These are phyloP conservation scores for Dalbergia cochinchinensis DNA, from an alignment of 306 rosid species.

Conservation along the genomic window DNA sequence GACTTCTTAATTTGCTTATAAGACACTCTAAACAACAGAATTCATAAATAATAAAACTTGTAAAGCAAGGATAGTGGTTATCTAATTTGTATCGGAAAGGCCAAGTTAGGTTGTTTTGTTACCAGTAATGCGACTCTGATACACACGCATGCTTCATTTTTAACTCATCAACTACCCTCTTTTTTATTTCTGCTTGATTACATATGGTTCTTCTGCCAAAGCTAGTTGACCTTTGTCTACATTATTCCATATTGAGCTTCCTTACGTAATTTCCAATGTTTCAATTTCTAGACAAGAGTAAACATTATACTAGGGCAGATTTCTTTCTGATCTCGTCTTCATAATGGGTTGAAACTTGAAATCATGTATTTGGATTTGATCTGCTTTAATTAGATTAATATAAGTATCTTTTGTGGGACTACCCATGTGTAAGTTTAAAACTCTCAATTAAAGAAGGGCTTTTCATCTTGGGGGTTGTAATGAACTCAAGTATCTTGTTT, in stretches of 20 bases:
- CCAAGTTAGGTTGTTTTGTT: conserved; percentile 59
- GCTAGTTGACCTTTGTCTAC: conserved; percentile 2
- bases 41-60: conserved; percentile 47
- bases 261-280: conserved; percentile 31
- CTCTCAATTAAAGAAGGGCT: not conserved
- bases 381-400: not conserved
- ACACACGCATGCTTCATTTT: conserved; percentile 36
- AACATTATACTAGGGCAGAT: not conserved
- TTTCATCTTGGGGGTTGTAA: too few species aligned
- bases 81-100: conserved; percentile 51
- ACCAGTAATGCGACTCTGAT: conserved; percentile 36
- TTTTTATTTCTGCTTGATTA: conserved; percentile 13
- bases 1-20: conserved; percentile 60
- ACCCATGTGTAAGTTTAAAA: not conserved
- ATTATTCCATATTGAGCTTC: conserved; percentile 10
- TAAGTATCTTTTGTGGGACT: not conserved
- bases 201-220: not conserved
- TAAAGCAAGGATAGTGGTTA: conserved; percentile 59
- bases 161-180: conserved; percentile 45
- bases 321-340: conserved; percentile 13
- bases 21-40: conserved; percentile 63
- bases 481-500: not conserved
- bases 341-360: not conserved
- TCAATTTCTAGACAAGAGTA: conserved; percentile 6
- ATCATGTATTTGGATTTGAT: not conserved